These are phyloP conservation scores for Tympanopsis confertula DNA, from an alignment of 2,329 filamentous ascomycete genomes.

Conservation along the genomic window DNA sequence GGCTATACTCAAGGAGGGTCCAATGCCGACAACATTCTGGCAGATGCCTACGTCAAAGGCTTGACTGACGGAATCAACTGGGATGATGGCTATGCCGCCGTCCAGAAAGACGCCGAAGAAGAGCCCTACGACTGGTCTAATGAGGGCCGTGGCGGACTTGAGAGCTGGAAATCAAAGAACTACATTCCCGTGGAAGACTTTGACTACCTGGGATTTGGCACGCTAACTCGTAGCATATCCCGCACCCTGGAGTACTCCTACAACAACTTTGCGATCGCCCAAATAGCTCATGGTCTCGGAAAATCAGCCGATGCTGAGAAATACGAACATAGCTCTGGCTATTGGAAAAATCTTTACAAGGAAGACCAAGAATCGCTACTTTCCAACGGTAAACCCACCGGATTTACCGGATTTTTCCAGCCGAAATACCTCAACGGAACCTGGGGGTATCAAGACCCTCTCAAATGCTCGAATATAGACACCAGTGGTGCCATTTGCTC, in stretches of 20 bases:
- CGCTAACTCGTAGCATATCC: conserved; percentile 59
- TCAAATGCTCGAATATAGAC: conserved; percentile 45
- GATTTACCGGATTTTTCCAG: conserved; percentile 61
- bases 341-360: conserved; percentile 60
- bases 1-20: conserved; percentile 41
- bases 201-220: conserved; percentile 49
- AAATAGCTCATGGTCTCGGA: conserved; percentile 46
- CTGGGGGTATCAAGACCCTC: conserved; percentile 51
- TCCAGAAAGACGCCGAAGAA: conserved; percentile 61
- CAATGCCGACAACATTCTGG: conserved; percentile 60
- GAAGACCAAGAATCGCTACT: conserved; percentile 40
- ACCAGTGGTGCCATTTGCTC: conserved; percentile 42
- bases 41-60: conserved; percentile 58
- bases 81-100: conserved; percentile 56
- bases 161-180: conserved; percentile 59
- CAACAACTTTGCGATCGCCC: conserved; percentile 60
- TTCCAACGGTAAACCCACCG: conserved; percentile 44
- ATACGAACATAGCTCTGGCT: conserved; percentile 44
- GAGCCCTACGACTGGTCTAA: conserved; percentile 61
- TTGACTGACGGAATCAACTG: conserved; percentile 41
- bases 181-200: conserved; percentile 64
- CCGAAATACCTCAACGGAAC: conserved; percentile 56
- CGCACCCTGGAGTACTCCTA: conserved; percentile 70
- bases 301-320: conserved; percentile 41
- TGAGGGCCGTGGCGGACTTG: conserved; percentile 59